Conservation (phyloP, 2,329 filamentous ascomycete species). For the Botrytis tulipae region DNA sequence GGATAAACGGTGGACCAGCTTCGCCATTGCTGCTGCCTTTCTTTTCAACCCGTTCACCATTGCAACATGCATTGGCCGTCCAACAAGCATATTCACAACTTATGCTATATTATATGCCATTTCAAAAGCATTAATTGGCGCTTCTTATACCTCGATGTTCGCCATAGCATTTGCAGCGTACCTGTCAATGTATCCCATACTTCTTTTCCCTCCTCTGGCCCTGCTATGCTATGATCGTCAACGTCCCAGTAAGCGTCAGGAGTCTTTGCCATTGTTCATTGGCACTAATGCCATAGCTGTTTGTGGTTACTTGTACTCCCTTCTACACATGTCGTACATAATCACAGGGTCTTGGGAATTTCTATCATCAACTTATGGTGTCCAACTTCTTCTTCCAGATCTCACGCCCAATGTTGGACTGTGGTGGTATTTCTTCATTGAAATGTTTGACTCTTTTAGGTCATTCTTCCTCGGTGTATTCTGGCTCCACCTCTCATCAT, state of each 20-base stretch:
- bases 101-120: slow-evolving; percentile 84
- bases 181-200: slow-evolving; percentile 84
- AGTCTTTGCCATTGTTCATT: slow-evolving; percentile 51
- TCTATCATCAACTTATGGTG: slow-evolving; percentile 83
- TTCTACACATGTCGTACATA: slow-evolving; percentile 70
- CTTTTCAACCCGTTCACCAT: slow-evolving; percentile 95
- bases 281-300: slow-evolving; percentile 54
- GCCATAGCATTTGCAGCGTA: slow-evolving; percentile 86
- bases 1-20: slow-evolving; percentile 69
- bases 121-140: slow-evolving; percentile 73
- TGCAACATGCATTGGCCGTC: slow-evolving; percentile 83
- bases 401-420: slow-evolving; percentile 92
- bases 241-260: slow-evolving; percentile 32
- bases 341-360: slow-evolving; percentile 87
- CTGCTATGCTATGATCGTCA: slow-evolving; percentile 74
- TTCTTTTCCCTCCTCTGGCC: slow-evolving; percentile 79
- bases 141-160: slow-evolving; percentile 73
- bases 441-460: slow-evolving; percentile 98
- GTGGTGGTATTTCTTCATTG: slow-evolving; percentile 99
- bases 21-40: slow-evolving; percentile 79
- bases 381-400: slow-evolving; percentile 86
- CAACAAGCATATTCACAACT: slow-evolving; percentile 85
- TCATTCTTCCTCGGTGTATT: slow-evolving; percentile 97
- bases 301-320: slow-evolving; percentile 51
- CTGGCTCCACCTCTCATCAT: slow-evolving; percentile 90